Conservation (phyloP, 2,329 filamentous ascomycete genomes). For the Pseudopyricularia javanii region DNA sequence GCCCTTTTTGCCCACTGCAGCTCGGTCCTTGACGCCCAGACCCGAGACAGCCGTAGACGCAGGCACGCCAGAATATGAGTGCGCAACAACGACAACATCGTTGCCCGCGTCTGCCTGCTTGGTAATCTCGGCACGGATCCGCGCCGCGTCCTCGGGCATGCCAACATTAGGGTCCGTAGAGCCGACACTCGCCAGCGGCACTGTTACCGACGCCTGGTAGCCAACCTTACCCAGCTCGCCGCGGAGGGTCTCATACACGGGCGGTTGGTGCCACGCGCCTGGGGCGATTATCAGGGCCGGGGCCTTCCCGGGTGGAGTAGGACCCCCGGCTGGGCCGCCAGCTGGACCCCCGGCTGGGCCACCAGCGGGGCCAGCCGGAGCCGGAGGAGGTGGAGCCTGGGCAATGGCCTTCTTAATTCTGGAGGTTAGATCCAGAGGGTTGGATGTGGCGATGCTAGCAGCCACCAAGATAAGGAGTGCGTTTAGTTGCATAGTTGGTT, state of each 20-base stretch:
- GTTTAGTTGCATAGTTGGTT: neutral
- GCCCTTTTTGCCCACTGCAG: neutral
- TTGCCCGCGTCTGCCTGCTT: conserved; percentile 3
- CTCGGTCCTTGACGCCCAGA: conserved; percentile 2
- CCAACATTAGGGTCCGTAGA: conserved; percentile 14
- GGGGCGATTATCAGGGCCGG: conserved; percentile 21
- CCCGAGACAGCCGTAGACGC: conserved; percentile 4
- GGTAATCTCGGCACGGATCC: conserved; percentile 2
- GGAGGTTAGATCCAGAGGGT: neutral
- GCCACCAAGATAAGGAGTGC: neutral
- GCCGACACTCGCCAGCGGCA: conserved; percentile 19
- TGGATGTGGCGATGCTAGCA: neutral
- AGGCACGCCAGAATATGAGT: conserved; percentile 6
- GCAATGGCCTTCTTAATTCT: neutral
- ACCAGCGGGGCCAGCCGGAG: neutral
- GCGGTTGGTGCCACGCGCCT: conserved; percentile 23
- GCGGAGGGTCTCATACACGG: conserved; percentile 16
- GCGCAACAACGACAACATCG: conserved; percentile 6
- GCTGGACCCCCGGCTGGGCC: too few relatives aligned
- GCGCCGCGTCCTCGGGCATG: conserved; percentile 3
- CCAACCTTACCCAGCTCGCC: conserved; percentile 17
- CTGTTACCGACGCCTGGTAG: conserved; percentile 17
- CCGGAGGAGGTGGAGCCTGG: neutral
- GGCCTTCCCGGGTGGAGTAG: neutral
- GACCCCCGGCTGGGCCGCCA: neutral